Evolutionary conservation across 2,329 filamentous ascomycete species (phyloP).

Genomic region (Setomelanomma holmii): DNA sequence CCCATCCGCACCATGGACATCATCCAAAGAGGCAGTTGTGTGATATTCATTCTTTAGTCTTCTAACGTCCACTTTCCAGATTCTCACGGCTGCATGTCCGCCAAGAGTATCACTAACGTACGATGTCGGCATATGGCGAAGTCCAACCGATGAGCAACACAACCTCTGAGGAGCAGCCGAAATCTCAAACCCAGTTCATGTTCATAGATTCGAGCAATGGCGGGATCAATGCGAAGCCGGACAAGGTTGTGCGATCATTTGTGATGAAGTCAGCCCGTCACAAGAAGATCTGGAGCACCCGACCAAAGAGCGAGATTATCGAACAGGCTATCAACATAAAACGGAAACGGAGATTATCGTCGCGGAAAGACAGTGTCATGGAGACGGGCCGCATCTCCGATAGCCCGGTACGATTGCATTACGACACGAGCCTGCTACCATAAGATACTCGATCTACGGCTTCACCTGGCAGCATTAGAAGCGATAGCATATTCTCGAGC

Average conservation of each 20-base stretch:
- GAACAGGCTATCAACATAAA: conserved; percentile 7
- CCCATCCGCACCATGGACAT: conserved; percentile 9
- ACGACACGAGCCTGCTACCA: not conserved
- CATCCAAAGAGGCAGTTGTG: not conserved
- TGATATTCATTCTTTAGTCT: too few species aligned
- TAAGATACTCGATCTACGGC: conserved; percentile 14
- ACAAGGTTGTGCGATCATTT: conserved; percentile 43
- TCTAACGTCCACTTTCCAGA: too few species aligned
- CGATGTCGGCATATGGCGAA: conserved; percentile 17
- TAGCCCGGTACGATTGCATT: not conserved
- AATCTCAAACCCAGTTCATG: conserved; percentile 37
- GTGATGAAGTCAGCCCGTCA: conserved; percentile 45
- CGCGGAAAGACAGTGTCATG: conserved; percentile 5
- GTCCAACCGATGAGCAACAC: conserved; percentile 1
- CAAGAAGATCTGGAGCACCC: conserved; percentile 42
- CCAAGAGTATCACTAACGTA: conserved; percentile 9
- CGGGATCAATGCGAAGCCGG: conserved; percentile 39
- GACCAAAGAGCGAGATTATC: conserved; percentile 30
- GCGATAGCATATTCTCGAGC: conserved; percentile 17
- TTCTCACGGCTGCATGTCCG: conserved; percentile 8
- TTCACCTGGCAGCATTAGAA: conserved; percentile 26
- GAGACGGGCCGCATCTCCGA: conserved; percentile 1
- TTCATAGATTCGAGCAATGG: conserved; percentile 44
- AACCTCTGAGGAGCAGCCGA: conserved; percentile 13
- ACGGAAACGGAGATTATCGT: conserved; percentile 1